phyloP scores from a whole-genome alignment of 768 basidiomycete species.

The Termitomyces titanicus region DNA sequence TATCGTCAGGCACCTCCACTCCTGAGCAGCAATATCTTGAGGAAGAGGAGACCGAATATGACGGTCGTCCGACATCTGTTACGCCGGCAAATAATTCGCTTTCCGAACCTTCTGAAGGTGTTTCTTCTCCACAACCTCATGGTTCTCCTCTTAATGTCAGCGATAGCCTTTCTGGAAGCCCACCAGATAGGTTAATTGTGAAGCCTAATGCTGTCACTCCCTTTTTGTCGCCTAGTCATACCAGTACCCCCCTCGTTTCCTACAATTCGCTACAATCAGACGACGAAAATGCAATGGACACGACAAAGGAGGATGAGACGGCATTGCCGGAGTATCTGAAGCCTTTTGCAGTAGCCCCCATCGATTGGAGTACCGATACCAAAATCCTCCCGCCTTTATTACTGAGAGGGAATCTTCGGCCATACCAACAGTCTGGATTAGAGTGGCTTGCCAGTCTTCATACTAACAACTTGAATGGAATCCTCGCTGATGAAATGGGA shows the following conservation, averaged over 20 bases:
- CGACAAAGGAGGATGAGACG: constrained; percentile 25
- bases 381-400: constrained; percentile 67
- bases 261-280: not conserved
- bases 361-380: constrained; percentile 59
- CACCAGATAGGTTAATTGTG: not conserved
- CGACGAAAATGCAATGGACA: not conserved
- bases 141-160: not conserved
- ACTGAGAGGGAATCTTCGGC: constrained; percentile 82
- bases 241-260: not conserved
- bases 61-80: not conserved
- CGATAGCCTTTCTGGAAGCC: not conserved
- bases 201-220: not conserved
- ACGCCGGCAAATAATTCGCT: not conserved
- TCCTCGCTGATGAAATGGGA: constrained; percentile 93
- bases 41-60: not conserved
- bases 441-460: constrained; percentile 94
- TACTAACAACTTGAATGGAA: constrained; percentile 75
- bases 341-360: constrained; percentile 67
- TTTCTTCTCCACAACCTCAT: not conserved
- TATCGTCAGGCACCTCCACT: not conserved
- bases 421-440: constrained; percentile 90
- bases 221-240: not conserved
- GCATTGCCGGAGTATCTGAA: constrained; percentile 55
- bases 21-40: not conserved
- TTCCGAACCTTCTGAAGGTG: not conserved